phyloP scores from a whole-genome alignment of 441 rosid species.

The Euphorbia corollata region DNA sequence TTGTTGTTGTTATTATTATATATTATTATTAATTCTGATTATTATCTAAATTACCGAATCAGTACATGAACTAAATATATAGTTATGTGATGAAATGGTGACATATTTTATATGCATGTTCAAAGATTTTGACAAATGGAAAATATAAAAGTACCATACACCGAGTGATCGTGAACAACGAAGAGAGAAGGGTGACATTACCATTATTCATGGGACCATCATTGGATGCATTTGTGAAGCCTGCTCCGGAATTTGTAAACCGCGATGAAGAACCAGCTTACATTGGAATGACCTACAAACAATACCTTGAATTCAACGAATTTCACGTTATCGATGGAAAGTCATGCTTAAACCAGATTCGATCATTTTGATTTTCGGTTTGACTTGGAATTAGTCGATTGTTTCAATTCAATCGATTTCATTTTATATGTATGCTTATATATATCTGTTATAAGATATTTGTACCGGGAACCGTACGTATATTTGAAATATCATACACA shows the following conservation, averaged over 20 bases:
- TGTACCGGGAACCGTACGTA: no score
- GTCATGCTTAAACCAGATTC: constrained; percentile 19
- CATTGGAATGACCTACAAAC: not conserved
- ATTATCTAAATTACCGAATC: no score
- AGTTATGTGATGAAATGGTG: no score
- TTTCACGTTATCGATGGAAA: constrained; percentile 18
- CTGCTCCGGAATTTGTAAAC: not conserved
- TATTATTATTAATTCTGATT: no score
- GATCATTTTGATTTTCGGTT: not conserved
- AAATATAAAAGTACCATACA: constrained; percentile 12
- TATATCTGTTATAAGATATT: no score
- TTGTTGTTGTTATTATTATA: no score
- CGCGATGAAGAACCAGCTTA: not conserved
- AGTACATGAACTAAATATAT: no score
- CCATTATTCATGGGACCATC: constrained; percentile 20
- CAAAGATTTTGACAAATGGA: constrained; percentile 15
- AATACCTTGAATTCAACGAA: constrained; percentile 13
- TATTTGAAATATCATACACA: no score
- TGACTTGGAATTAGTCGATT: no score
- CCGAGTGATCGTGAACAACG: constrained; percentile 16
- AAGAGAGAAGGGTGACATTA: constrained; percentile 11
- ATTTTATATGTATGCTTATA: no score
- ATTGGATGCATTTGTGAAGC: constrained; percentile 11
- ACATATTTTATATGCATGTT: no score
- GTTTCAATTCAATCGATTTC: no score